Evolutionary conservation across 2,329 filamentous ascomycete species (phyloP).

Genomic region (Juglanconis oblonga): DNA sequence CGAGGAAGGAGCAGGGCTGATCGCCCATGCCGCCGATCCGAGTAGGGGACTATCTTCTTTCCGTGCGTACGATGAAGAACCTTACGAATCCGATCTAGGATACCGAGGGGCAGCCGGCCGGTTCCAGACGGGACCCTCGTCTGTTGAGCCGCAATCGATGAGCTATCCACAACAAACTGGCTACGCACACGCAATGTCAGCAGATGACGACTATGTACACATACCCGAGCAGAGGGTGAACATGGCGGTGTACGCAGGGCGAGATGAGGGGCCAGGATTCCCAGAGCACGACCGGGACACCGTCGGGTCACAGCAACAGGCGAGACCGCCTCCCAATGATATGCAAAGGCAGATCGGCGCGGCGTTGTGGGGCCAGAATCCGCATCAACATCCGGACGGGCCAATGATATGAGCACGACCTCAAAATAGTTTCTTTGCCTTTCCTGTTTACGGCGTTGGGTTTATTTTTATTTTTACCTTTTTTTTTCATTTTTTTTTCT

Average conservation of each 20-base stretch:
- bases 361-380: slow-evolving; percentile 29
- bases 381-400: slow-evolving; percentile 12
- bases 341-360: slow-evolving; percentile 31
- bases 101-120: slow-evolving; percentile 11
- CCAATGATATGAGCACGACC: slow-evolving; percentile 10
- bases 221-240: background rate
- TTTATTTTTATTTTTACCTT: background rate
- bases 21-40: slow-evolving; percentile 32
- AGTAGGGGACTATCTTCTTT: slow-evolving; percentile 10
- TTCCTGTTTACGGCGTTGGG: background rate
- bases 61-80: slow-evolving; percentile 19
- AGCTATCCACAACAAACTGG: background rate
- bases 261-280: background rate
- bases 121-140: slow-evolving; percentile 6
- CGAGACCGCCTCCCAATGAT: slow-evolving; percentile 22
- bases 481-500: background rate
- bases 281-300: slow-evolving; percentile 1
- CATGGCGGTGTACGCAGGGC: slow-evolving; percentile 3
- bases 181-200: background rate
- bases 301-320: background rate
- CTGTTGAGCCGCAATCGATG: slow-evolving; percentile 4
- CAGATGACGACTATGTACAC: slow-evolving; percentile 7
- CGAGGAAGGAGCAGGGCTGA: slow-evolving; percentile 30
- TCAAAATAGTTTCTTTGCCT: background rate
- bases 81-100: slow-evolving; percentile 20